Base-by-base conservation (phyloP, 352 stramenopile species). In the Pythium utonaiense region DNA sequence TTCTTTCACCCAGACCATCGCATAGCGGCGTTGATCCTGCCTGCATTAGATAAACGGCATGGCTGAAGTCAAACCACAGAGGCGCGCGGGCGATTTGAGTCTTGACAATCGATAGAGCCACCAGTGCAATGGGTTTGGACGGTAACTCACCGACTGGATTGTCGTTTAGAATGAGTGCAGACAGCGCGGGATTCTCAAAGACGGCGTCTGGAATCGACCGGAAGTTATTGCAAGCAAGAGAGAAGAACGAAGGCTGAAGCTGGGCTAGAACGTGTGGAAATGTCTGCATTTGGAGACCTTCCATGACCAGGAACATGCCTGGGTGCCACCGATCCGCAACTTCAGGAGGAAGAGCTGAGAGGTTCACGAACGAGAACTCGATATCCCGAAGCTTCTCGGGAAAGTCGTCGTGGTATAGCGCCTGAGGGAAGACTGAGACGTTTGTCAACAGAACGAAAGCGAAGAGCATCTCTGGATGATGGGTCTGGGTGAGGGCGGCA, bases 201-300 rank as follows among this genome's bases (percentile, higher is more conserved):
- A 54, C 8, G 6, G 6, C 48, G 4, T 2, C 14, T 5, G 48
- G 48, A 16, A 64, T 57, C 13, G 42, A 27, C 1, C 30, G 49
- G 44, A 69, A 58, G 41, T 64, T 64, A 44, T 69, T 69, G 50
- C 21, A 61, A 3, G 62, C 38, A 3, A 64, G 44, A 1, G 55
- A 64, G 17, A 69, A 25, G n/a, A 28, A 64, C 0, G 17, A 25
- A 3, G 56, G 62, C 16, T 53, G 50, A 1, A 69, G 7, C 21
- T 19, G 17, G 14, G 28, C 10, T 8, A 60, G 33, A 2, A 50
- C 25, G 2, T 44, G 19, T 0, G 56, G 57, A 25, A 64, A 56
- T 4, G 14, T 10, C 6, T 31, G 6, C 9, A 64, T 49, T 28
- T 25, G 53, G 53, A 51, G 49, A 1, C 53, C 40, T 17, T 70